Conservation (phyloP, 2,329 filamentous ascomycete species). For the Cordyceps cicadae region DNA sequence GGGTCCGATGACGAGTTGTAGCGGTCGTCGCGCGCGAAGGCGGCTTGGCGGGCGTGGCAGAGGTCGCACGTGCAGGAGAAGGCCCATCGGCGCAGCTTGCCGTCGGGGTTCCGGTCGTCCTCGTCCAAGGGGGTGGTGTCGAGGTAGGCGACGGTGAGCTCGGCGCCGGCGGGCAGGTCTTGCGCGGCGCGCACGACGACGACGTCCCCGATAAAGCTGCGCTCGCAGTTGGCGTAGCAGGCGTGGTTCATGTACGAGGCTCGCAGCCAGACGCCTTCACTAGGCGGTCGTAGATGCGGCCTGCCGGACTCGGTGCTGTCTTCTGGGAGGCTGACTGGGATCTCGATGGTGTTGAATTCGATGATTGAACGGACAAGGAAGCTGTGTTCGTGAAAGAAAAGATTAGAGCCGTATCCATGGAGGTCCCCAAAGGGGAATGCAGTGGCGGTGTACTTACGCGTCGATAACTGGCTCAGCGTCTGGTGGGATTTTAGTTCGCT, state of each 20-base stretch:
- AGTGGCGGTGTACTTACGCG: background rate
- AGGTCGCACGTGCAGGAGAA: background rate
- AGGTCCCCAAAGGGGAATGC: background rate
- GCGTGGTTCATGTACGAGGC: conserved; percentile 36
- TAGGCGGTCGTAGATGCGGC: background rate
- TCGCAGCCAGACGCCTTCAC: conserved; percentile 28
- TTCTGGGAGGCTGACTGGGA: background rate
- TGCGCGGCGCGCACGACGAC: conserved; percentile 31
- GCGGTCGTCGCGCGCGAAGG: too few relatives aligned
- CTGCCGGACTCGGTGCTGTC: too few relatives aligned
- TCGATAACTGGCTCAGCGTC: background rate
- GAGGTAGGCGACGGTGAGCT: conserved; percentile 29
- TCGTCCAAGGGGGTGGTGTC: background rate
- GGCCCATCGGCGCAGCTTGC: background rate
- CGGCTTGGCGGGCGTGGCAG: background rate
- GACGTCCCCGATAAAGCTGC: conserved; percentile 36
- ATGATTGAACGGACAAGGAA: background rate
- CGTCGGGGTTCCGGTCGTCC: background rate
- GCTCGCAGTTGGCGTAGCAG: conserved; percentile 30
- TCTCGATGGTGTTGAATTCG: background rate
- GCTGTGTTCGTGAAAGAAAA: background rate
- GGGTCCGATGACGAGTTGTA: too few relatives aligned
- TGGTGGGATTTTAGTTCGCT: too few relatives aligned
- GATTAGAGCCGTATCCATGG: background rate
- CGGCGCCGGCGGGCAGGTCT: conserved; percentile 27